Evolutionary conservation across 768 basidiomycete species (phyloP), one percentile per base, ranked within the genome.

Genomic region (Dendrothele bispora): DNA sequence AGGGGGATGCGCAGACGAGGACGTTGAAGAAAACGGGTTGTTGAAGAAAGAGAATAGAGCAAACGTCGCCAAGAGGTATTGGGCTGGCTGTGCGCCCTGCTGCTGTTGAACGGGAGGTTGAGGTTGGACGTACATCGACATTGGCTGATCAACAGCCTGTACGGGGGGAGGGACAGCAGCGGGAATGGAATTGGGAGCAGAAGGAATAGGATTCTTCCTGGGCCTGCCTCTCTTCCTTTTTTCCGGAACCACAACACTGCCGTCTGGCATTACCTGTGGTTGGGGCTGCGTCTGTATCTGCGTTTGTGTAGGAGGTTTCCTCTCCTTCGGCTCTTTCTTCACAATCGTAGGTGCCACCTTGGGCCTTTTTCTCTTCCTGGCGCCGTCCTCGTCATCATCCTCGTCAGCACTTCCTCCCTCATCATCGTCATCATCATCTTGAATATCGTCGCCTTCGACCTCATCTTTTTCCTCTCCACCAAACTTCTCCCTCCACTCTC

Each of bases 21-120:
- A 63, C 1, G 73, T 53, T 1, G 78, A 71, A 0, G 83, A 74
- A 15, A 88, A 62, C 2, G 86, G 83, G 0, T 84, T 86, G 56
- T 88, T 90, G 72, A 91, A 88, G 68, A 92, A 87, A 0, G 88
- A 91, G 68, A 93, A 90, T 45, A 92, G 73, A 0, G 88, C 87
- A 57, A 92, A 92, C 22, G 82, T 82, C 22, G 88, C 89, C 39
- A 93, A 80, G 43, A 92, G 82, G 62, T 87, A 91, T 52, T 90
- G 88, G 21, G 71, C 74, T 12, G 67, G 62, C 35, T 69, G 70
- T 1, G 58, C 39, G 27, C 67, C 64, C 38, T 62, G 60, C 35
- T 36, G 50, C 17, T 15, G 38, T 26, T 32, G 45, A 32, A 7
- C 22, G 18, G 30, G 30, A 29, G 17, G 36, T 26, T 56, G 55